These are phyloP conservation scores for Fusarium albidum DNA, from an alignment of 2,329 filamentous ascomycete genomes.

Conservation along the genomic window DNA sequence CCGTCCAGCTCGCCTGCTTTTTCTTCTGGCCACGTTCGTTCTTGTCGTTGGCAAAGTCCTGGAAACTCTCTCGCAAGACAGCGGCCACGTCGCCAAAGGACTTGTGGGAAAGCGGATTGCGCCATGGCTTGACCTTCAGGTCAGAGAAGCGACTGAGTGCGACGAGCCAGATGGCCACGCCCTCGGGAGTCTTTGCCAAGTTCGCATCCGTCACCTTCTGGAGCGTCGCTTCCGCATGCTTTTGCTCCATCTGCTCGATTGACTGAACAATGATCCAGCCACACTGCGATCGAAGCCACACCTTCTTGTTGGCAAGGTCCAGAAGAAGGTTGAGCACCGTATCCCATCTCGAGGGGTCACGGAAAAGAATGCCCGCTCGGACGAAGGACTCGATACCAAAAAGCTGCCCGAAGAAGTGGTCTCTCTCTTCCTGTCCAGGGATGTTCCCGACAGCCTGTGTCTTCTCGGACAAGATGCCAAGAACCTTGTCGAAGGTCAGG, in stretches of 20 bases:
- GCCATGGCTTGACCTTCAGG: constrained; percentile 75
- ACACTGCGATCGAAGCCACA: constrained; percentile 90
- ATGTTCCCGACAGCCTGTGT: constrained; percentile 62
- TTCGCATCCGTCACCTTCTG: constrained; percentile 69
- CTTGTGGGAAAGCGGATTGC: constrained; percentile 75
- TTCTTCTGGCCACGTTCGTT: constrained; percentile 52
- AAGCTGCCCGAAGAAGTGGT: constrained; percentile 83
- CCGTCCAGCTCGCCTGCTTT: constrained; percentile 78
- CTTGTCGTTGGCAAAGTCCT: constrained; percentile 58
- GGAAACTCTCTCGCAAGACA: constrained; percentile 79
- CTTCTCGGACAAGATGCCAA: constrained; percentile 63
- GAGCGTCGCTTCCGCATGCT: constrained; percentile 69
- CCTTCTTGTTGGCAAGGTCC: constrained; percentile 79
- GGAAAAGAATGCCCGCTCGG: constrained; percentile 76
- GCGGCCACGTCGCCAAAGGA: constrained; percentile 75
- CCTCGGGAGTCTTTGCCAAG: constrained; percentile 83
- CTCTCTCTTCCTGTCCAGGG: constrained; percentile 79
- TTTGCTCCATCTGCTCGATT: constrained; percentile 67
- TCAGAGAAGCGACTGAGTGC: constrained; percentile 70
- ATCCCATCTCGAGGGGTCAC: constrained; percentile 66
- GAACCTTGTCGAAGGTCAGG: constrained; percentile 63
- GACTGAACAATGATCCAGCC: constrained; percentile 82
- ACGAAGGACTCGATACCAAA: constrained; percentile 90
- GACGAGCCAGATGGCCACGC: constrained; percentile 86
- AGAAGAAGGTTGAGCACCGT: constrained; percentile 77